These are phyloP conservation scores for Cercospora nicotianae DNA, from an alignment of 2,329 filamentous ascomycete species.

Conservation along the genomic window DNA sequence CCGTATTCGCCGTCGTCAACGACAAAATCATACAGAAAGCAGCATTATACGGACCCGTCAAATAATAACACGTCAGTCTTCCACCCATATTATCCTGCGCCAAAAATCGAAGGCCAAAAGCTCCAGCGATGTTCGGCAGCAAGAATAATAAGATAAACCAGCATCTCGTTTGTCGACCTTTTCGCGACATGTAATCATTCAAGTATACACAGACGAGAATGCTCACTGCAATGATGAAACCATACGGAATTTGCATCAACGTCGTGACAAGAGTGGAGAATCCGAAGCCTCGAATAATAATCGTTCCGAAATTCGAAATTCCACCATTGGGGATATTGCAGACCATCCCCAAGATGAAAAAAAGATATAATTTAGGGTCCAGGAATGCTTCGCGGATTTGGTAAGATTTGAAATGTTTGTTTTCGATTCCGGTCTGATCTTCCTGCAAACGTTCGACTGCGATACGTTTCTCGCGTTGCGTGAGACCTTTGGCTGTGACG, in stretches of 20 bases:
- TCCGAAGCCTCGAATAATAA: conserved; percentile 60
- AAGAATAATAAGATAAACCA: conserved; percentile 58
- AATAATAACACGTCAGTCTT: conserved; percentile 59
- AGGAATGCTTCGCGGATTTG: conserved; percentile 58
- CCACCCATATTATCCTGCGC: conserved; percentile 52
- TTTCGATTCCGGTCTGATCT: conserved; percentile 59
- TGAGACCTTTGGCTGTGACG: conserved; percentile 55
- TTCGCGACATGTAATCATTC: conserved; percentile 44
- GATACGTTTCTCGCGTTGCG: conserved; percentile 53
- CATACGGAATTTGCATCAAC: conserved; percentile 55
- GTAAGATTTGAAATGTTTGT: conserved; percentile 53
- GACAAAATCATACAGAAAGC: conserved; percentile 54
- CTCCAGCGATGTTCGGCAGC: conserved; percentile 59
- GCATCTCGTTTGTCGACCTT: conserved; percentile 37
- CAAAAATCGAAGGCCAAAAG: conserved; percentile 59
- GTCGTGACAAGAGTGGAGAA: conserved; percentile 57
- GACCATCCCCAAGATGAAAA: conserved; percentile 54
- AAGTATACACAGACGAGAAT: conserved; percentile 52
- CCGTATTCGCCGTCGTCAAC: conserved; percentile 53
- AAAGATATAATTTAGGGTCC: conserved; percentile 61
- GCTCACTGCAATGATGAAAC: conserved; percentile 52
- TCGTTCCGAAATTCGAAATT: conserved; percentile 59
- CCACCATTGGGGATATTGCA: conserved; percentile 58
- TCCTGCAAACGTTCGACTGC: conserved; percentile 56
- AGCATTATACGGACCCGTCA: conserved; percentile 54